Evolutionary conservation across 345 rosid species (phyloP).

Genomic region (Boechera retrofracta): DNA sequence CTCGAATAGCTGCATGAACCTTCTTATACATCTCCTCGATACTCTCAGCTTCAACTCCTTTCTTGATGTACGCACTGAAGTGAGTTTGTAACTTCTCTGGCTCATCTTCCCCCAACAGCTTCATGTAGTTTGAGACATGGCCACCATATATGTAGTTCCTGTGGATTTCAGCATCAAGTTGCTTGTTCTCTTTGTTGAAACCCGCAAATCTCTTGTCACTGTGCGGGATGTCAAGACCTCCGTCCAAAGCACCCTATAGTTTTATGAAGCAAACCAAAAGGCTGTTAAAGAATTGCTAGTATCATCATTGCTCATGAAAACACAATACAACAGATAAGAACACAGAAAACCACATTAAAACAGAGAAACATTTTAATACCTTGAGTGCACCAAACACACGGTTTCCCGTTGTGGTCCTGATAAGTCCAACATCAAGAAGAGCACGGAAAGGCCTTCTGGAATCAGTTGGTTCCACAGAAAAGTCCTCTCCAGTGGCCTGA

Average conservation of each 20-base stretch:
- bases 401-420: constrained; percentile 40
- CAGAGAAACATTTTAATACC: constrained; percentile 14
- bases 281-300: neutral
- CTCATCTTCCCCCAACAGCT: constrained; percentile 49
- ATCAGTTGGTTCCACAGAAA: constrained; percentile 69
- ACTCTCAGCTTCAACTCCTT: constrained; percentile 27
- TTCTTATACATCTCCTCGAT: constrained; percentile 37
- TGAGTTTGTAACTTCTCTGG: constrained; percentile 38
- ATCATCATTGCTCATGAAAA: neutral
- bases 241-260: constrained; percentile 81
- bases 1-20: constrained; percentile 34
- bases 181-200: constrained; percentile 51
- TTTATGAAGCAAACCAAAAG: neutral
- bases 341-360: neutral
- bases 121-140: constrained; percentile 85
- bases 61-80: constrained; percentile 33
- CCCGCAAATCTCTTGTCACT: constrained; percentile 94
- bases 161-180: constrained; percentile 81
- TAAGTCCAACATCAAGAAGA: constrained; percentile 41
- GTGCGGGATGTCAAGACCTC: constrained; percentile 90
- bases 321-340: neutral
- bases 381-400: constrained; percentile 44
- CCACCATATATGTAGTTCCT: constrained; percentile 81
- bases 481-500: constrained; percentile 90
- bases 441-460: constrained; percentile 42